A percentile compares a stretch with the other conserved stretches of the same genome.
Evolutionary conservation across 169 alveolate species (phyloP).

Genomic region (Eimeria brunetti): DNA sequence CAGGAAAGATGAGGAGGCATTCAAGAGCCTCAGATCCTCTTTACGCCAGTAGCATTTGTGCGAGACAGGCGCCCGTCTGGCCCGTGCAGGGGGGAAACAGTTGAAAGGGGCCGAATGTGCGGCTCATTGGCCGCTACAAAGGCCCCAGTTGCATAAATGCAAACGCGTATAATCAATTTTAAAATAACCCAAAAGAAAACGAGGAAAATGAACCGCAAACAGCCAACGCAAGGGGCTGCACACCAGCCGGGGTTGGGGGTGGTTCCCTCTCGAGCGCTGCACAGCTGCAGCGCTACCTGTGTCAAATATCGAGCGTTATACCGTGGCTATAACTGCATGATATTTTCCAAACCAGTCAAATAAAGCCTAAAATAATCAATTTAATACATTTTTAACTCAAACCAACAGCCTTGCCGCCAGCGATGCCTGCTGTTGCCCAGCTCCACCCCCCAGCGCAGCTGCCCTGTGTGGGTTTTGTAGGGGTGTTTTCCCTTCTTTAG

Average conservation of each 20-base stretch:
- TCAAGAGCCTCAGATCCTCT: neutral
- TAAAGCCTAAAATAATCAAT: neutral
- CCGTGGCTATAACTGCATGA: neutral
- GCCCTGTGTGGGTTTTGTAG: neutral
- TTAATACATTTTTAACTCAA: neutral
- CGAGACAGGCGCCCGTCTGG: conserved; percentile 75
- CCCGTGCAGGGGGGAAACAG: conserved; percentile 59
- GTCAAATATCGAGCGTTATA: neutral
- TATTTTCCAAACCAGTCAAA: neutral
- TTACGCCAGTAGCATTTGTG: neutral
- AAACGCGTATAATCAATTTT: neutral
- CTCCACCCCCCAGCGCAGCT: conserved; percentile 28
- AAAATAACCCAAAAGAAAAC: neutral
- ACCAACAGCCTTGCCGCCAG: no score
- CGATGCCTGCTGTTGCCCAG: neutral
- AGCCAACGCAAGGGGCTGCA: conserved; percentile 33
- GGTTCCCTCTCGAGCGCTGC: conserved; percentile 55
- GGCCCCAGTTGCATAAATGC: neutral
- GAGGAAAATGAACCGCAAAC: neutral
- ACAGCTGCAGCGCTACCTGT: conserved; percentile 8
- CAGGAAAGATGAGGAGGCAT: neutral
- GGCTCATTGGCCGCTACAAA: conserved; percentile 9
- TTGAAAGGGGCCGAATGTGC: conserved; percentile 3
- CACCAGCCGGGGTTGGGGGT: conserved; percentile 67
- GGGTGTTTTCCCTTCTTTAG: neutral